Evolutionary conservation across 2,329 filamentous ascomycete genomes (phyloP), one percentile per base, ranked within the genome.

Genomic region (Pseudopyrenochaeta lycopersici): DNA sequence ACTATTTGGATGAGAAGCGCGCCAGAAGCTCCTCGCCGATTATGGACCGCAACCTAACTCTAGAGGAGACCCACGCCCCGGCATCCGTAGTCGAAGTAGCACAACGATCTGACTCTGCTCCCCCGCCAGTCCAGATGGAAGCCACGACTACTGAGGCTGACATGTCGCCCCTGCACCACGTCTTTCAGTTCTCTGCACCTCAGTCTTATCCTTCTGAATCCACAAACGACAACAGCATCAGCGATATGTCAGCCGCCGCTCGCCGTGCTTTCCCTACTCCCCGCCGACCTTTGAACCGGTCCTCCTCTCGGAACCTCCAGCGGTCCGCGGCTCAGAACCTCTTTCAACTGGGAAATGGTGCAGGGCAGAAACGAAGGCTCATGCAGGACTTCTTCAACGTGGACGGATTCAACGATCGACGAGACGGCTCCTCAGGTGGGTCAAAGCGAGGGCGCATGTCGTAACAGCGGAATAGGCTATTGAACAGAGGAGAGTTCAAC

Each of bases 381-480:
- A 84, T 90, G 66, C 85, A 86, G 20, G 90, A 93, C 67, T 87
- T 92, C 48, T 92, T 92, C 69, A 89, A 91, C 67, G 78, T 90
- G 7, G 85, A 86, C 47, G 86, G 85, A 59, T 73, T 90, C 45
- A 81, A 84, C 54, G 84, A 76, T 44, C 63, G 84, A 38, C 89
- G 88, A 68, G 88, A 91, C 50, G 67, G 63, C 12, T 59, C 63
- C 12, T 73, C 68, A 1, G 75, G 74, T 3, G 75, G 74, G n/a
- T 62, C 70, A 0, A 78, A 78, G 67, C 63, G 74, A 35, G 73
- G 76, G 20, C 71, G 74, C 20, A 75, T 73, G 66, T 68, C 70
- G 39, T 77, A 59, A 61, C 29, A 23, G 6, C 41, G 23, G 30
- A 49, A 43, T 32, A 4, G 15, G 36, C 18, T 9, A 27, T 27